Evolutionary conservation across 345 rosid genomes (phyloP), one percentile per base, ranked within the genome.

Genomic region (Moringa oleifera): DNA sequence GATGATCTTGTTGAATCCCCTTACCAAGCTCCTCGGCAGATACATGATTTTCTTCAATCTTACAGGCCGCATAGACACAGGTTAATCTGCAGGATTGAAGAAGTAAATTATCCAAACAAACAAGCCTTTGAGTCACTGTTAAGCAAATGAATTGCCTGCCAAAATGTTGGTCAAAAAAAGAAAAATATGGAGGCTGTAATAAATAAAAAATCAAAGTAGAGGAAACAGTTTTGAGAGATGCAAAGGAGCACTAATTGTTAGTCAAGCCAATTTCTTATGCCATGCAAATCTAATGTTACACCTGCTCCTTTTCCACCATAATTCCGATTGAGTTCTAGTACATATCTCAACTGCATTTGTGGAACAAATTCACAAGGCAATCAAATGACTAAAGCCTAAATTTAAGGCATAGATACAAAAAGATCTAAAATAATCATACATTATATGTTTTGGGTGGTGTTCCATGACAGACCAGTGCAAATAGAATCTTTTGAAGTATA

Each of bases 21-120:
- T 88, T 90, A 68, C 96, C 99, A 75, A 90, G 92, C 90, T 94
- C 99, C 84, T 94, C 99, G 20, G 97, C 99, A 53, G 97, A 94
- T 20, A 94, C 99, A 56, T 90, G 99, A 77, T 90, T 94, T 77
- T 94, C 99, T 71, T 94, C 99, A 70, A 94, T 90, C 73, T 94
- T 94, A 79, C 99, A 90, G 23, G 97, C 89, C 6, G 91, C 80
- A 76, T 94, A 94, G 52, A 94, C 85, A 65, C 97, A 90, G 58
- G 99, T 94, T 84, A 94, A 90, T 90, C 99, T 94, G 85, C 25
- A 49, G 61, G 23, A 68, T 7, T 25, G 63, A 28, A 64, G n/a
- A 47, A 49, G 56, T 28, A 54, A 68, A 20, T 68, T 55, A 68
- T 59, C 59, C 17, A 68, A 22, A 73, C 13, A 69, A 64, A 67